Evolutionary conservation across 148 eudicot genomes (phyloP).

Genomic region (Pouteria glomerata): DNA sequence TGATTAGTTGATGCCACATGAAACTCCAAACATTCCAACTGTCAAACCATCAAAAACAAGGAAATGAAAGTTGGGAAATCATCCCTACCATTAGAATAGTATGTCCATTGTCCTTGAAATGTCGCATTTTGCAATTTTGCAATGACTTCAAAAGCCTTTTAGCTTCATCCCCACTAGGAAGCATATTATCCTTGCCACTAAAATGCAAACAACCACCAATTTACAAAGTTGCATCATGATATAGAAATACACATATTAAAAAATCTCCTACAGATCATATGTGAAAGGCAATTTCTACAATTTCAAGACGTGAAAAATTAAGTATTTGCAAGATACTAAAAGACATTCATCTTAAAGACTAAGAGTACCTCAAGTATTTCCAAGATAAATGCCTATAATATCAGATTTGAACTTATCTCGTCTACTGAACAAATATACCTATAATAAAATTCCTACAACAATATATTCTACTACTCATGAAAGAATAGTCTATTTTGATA

Average conservation of each 20-base stretch:
- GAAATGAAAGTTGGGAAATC: background rate
- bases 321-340: background rate
- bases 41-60: background rate
- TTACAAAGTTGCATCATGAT: background rate
- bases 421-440: too few species aligned
- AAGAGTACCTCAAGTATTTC: too few species aligned
- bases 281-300: background rate
- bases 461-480: too few species aligned
- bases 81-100: constrained; percentile 77
- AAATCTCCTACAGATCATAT: background rate
- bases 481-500: too few species aligned
- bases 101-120: constrained; percentile 85
- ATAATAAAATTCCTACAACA: too few species aligned
- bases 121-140: constrained; percentile 58
- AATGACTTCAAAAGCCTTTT: constrained; percentile 51
- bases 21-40: background rate
- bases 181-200: constrained; percentile 94
- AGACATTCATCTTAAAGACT: too few species aligned
- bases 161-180: constrained; percentile 90
- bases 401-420: too few species aligned
- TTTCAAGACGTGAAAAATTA: background rate
- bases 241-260: background rate
- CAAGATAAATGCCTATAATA: too few species aligned
- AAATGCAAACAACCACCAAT: constrained; percentile 22
- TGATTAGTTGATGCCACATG: too few species aligned